Base-by-base conservation (phyloP, 2,329 filamentous ascomycete genomes). In the Sporothrix curviconia region DNA sequence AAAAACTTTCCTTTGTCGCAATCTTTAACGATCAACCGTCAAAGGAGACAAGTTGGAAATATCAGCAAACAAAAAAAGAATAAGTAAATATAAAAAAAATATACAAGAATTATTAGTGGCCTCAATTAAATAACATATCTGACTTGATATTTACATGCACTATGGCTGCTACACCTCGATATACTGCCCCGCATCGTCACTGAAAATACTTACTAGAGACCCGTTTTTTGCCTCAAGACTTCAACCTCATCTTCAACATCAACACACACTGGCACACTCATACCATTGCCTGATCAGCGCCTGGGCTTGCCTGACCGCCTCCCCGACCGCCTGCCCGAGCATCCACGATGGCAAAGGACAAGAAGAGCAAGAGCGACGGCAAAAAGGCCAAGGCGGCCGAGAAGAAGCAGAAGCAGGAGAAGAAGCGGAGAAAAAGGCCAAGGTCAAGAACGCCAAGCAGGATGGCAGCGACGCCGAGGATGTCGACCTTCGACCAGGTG, bases 381-480 rank as follows among this genome's bases (percentile, higher is more conserved):
- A 77, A 77, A 59, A 74, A 76, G 67, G 72, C 72, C 63, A 76
- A 76, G 66, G 67, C 72, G 68, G 81, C 81, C 25, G 82, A 85
- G 66, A 86, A 86, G 71, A 84, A 84, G 64, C 76, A 79, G 63
- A 95, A 95, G 74, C 89, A 94, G 71, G 87, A 88, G 68, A 94
- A 89, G 72, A 96, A 96, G 86, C 87, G 28, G 90, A 94, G 66
- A 95, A 95, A 71, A 95, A 91, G 72, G 78, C 81, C 65, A 91
- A 92, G 66, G 75, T 70, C 53, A 89, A 87, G 71, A 77, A 78
- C 14, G 82, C 89, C 64, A 85, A 90, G 70, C 87, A 87, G 57
- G 86, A 87, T 14, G 92, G 92, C 70, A 92, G 89, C 68, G 92
- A 96, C 69, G 89, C 81, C 49, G 92, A 97, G 70, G 92, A 96